A percentile compares a stretch with the other conserved stretches of the same genome.
Evolutionary conservation across 768 basidiomycete species (phyloP).

Genomic region (Hericium coralloides): DNA sequence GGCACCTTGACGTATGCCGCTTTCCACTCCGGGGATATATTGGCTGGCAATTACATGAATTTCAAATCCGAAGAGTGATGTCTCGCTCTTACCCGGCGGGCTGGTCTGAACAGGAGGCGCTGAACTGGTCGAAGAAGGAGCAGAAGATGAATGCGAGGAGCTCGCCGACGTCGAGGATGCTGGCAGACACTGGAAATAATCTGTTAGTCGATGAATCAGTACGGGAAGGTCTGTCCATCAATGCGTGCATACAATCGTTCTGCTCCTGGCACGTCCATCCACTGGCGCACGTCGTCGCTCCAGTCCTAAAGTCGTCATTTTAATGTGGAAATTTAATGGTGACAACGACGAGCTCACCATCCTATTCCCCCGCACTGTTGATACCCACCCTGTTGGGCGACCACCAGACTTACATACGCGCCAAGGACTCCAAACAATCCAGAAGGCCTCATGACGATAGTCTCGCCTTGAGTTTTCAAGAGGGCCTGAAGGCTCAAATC

Average conservation of each 20-base stretch:
- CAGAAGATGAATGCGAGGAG: slow-evolving; percentile 1
- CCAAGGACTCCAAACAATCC: slow-evolving; percentile 11
- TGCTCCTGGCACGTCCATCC: slow-evolving; percentile 34
- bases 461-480: not conserved
- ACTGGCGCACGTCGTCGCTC: slow-evolving; percentile 38
- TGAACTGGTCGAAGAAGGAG: slow-evolving; percentile 18
- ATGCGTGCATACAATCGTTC: slow-evolving; percentile 32
- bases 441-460: not conserved
- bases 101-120: slow-evolving; percentile 7
- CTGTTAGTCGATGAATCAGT: slow-evolving; percentile 16
- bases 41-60: slow-evolving; percentile 1
- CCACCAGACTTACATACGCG: slow-evolving; percentile 15
- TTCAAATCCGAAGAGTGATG: too few relatives aligned
- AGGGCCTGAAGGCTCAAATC: not conserved
- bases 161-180: slow-evolving; percentile 18
- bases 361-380: slow-evolving; percentile 43
- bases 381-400: slow-evolving; percentile 34
- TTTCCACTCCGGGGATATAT: slow-evolving; percentile 40
- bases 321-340: not conserved
- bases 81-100: not conserved
- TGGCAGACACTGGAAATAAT: slow-evolving; percentile 44
- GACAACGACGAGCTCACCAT: slow-evolving; percentile 26
- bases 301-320: slow-evolving; percentile 28
- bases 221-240: slow-evolving; percentile 5
- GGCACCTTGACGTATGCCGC: slow-evolving; percentile 44